Base-by-base conservation (phyloP, 352 stramenopile genomes). In the Hyaloperonospora brassicae region DNA sequence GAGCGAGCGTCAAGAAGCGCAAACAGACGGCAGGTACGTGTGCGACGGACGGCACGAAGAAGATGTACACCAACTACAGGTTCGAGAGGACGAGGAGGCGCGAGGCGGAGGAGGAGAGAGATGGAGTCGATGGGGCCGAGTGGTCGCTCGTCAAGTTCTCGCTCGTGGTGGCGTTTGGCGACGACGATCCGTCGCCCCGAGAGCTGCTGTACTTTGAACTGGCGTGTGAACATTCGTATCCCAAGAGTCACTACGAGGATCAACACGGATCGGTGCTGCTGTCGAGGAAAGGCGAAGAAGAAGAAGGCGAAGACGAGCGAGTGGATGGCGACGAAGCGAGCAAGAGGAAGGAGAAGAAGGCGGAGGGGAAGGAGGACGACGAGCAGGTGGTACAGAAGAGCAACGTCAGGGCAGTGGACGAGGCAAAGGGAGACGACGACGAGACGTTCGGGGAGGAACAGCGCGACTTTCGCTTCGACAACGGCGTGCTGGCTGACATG, bases 231-330 rank as follows among this genome's bases (percentile, higher is more conserved):
- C 49, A 70, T 23, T 17, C 47, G n/a, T 90, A 90, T 50, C 80
- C 80, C 7, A 77, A 72, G 21, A 86, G 76, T 51, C 86, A 84
- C 62, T 90, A 90, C 56, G 78, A 90, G 38, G 68, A 84, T 24
- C 57, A 72, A 47, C 62, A 76, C 47, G 52, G 70, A 34, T 47
- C 66, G 10, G 62, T 65, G 1, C 72, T 56, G 5, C n/a, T n/a
- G n/a, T n/a, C n/a, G n/a, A n/a, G n/a, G n/a, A n/a, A n/a, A n/a
- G 72, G 73, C 9, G 55, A 64, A 0, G 61, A 74, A 44, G 56
- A 59, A 10, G 63, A 70, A 1, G 57, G 50, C 2, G 45, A 55
- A 5, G 52, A 60, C n/a, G 27, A 31, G 27, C 3, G 27, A 31
- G 27, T 3, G 10, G 9, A 2, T 1, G 55, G 55, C 2, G 30